These are phyloP conservation scores for Chenopodium suecicum DNA, from an alignment of 148 eudicot genomes.

Conservation along the genomic window DNA sequence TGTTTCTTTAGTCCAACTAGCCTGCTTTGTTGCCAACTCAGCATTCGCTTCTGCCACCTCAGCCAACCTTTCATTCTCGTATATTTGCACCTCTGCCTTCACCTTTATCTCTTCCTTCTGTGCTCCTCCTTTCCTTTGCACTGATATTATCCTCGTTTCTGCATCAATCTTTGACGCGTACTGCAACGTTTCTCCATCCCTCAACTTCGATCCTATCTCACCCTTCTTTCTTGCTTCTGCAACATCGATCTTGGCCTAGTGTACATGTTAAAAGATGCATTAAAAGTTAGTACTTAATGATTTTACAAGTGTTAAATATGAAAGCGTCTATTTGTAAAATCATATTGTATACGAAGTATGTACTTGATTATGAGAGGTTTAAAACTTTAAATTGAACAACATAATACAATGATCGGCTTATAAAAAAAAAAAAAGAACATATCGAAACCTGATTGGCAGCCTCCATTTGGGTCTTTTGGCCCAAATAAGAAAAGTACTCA, in stretches of 20 bases:
- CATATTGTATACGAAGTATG: not conserved
- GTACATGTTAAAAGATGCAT: too few relatives aligned
- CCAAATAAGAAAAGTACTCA: constrained; percentile 59
- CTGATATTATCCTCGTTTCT: constrained; percentile 43
- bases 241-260: constrained; percentile 47
- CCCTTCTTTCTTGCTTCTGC: constrained; percentile 56
- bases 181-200: constrained; percentile 45
- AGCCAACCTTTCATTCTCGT: constrained; percentile 46
- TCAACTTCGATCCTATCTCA: constrained; percentile 42
- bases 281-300: too few relatives aligned
- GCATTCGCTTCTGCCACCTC: constrained; percentile 54
- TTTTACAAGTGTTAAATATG: not conserved
- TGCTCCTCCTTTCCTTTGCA: constrained; percentile 40
- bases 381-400: too few relatives aligned
- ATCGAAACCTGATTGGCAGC: constrained; percentile 44
- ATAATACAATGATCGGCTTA: not conserved
- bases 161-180: constrained; percentile 55
- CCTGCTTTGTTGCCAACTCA: constrained; percentile 37
- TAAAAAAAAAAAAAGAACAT: not conserved
- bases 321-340: not conserved
- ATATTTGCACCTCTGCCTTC: constrained; percentile 39
- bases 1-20: constrained; percentile 44
- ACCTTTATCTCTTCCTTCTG: constrained; percentile 47
- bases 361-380: not conserved
- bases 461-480: constrained; percentile 55